phyloP scores from a whole-genome alignment of 768 basidiomycete genomes.

The Rhodotorula sphaerocarpa region DNA sequence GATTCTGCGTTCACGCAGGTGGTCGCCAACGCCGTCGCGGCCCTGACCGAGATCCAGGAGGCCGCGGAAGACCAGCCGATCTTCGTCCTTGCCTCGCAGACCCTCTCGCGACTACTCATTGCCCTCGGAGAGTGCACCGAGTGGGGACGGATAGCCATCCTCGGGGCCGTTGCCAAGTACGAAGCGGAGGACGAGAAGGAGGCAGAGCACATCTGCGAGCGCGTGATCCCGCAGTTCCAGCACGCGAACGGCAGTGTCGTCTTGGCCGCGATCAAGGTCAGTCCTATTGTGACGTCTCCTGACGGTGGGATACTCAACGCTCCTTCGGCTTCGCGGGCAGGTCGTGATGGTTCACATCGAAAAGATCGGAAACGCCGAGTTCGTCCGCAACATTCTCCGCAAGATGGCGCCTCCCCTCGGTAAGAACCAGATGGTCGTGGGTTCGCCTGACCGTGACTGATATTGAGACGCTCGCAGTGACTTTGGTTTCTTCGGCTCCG shows the following conservation, averaged over 20 bases:
- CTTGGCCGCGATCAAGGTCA: slow-evolving; percentile 85
- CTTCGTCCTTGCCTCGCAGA: slow-evolving; percentile 71
- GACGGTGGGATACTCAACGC: no score
- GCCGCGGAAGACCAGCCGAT: slow-evolving; percentile 51
- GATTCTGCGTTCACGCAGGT: slow-evolving; percentile 52
- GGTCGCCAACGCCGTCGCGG: slow-evolving; percentile 90
- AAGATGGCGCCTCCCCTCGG: slow-evolving; percentile 91
- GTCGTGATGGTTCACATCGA: slow-evolving; percentile 98
- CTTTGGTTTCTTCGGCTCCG: slow-evolving; percentile 87
- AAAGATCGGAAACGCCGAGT: slow-evolving; percentile 66
- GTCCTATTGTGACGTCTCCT: slow-evolving; percentile 19
- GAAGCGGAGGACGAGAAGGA: slow-evolving; percentile 79
- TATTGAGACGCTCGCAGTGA: slow-evolving; percentile 53
- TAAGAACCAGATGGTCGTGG: slow-evolving; percentile 37
- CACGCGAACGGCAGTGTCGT: slow-evolving; percentile 94
- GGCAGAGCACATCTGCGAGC: slow-evolving; percentile 96
- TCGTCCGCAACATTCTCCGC: slow-evolving; percentile 71
- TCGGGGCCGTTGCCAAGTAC: slow-evolving; percentile 79
- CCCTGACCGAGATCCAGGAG: slow-evolving; percentile 81
- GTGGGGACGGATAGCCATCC: slow-evolving; percentile 92
- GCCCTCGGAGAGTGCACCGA: slow-evolving; percentile 97
- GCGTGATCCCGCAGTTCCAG: slow-evolving; percentile 96
- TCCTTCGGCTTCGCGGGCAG: no score
- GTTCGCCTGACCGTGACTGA: no score
- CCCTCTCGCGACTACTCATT: slow-evolving; percentile 81